These are phyloP conservation scores for Fusarium pseudonygamai DNA, from an alignment of 2,329 filamentous ascomycete genomes.

Conservation along the genomic window DNA sequence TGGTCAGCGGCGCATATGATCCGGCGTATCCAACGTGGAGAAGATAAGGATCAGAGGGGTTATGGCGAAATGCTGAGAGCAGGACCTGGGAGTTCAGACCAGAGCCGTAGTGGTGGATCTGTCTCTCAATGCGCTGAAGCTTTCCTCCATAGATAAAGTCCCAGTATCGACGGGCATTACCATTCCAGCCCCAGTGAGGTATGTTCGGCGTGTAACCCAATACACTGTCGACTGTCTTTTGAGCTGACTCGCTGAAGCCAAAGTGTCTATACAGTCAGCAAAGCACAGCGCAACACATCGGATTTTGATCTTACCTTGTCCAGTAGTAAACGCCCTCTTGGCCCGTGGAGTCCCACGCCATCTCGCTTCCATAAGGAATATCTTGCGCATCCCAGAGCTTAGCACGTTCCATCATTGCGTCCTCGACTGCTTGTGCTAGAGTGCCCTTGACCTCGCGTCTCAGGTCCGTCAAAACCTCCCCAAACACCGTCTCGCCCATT, in stretches of 20 bases:
- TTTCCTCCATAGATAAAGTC: constrained; percentile 62
- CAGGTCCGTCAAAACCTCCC: constrained; percentile 61
- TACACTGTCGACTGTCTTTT: constrained; percentile 63
- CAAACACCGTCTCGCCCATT: constrained; percentile 69
- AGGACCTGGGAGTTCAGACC: constrained; percentile 66
- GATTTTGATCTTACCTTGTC: constrained; percentile 50
- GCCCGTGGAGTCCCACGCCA: constrained; percentile 70
- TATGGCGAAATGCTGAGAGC: constrained; percentile 59
- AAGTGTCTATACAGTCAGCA: constrained; percentile 55
- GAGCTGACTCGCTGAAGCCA: constrained; percentile 53
- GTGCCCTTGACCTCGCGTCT: constrained; percentile 55
- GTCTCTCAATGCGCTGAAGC: constrained; percentile 53
- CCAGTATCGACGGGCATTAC: constrained; percentile 69
- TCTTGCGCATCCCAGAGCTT: constrained; percentile 59
- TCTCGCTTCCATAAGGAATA: constrained; percentile 68
- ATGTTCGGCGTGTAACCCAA: constrained; percentile 66
- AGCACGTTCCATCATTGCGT: constrained; percentile 60
- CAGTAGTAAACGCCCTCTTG: constrained; percentile 71
- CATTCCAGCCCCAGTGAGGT: constrained; percentile 70
- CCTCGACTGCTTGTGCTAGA: constrained; percentile 53
- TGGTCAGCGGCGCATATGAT: constrained; percentile 61
- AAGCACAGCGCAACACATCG: rapidly evolving
- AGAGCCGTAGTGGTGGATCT: constrained; percentile 68
- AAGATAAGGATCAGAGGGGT: constrained; percentile 58
- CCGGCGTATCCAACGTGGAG: constrained; percentile 65